Conservation (phyloP, 306 rosid genomes). For the Carpinus viminea region DNA sequence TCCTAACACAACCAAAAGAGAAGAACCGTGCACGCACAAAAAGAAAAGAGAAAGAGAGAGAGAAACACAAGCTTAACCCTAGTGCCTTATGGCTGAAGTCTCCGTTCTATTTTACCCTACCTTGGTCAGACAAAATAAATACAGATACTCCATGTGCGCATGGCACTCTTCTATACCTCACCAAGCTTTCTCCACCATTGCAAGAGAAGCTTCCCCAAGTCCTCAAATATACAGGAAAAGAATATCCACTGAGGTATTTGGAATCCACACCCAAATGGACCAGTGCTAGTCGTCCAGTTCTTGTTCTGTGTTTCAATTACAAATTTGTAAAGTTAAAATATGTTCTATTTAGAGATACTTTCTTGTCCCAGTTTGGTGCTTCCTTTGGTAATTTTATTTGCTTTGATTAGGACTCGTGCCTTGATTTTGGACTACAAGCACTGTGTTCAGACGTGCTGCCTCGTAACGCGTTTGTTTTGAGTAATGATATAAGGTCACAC, state of each 20-base stretch:
- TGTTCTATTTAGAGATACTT: background rate
- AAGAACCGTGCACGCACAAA: no score
- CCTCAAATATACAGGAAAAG: constrained; percentile 50
- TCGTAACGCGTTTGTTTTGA: no score
- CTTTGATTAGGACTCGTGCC: background rate
- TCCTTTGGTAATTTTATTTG: background rate
- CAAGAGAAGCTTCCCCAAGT: constrained; percentile 6
- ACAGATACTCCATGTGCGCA: background rate
- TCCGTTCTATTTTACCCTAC: background rate
- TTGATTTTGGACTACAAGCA: background rate
- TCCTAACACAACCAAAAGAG: no score
- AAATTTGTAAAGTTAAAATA: constrained; percentile 11
- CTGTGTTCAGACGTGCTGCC: no score
- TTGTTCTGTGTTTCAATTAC: constrained; percentile 19
- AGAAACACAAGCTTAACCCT: no score
- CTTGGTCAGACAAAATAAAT: background rate
- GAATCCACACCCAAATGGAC: constrained; percentile 83
- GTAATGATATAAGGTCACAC: no score
- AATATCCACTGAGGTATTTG: constrained; percentile 72
- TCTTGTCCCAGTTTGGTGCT: background rate
- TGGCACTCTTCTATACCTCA: background rate
- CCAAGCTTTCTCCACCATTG: background rate
- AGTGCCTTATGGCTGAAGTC: background rate
- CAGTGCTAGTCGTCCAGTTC: constrained; percentile 69
- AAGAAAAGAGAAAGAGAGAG: no score